Evolutionary conservation across 2,329 filamentous ascomycete genomes (phyloP), one percentile per base, ranked within the genome.

Genomic region (Botrytis pseudocinerea): DNA sequence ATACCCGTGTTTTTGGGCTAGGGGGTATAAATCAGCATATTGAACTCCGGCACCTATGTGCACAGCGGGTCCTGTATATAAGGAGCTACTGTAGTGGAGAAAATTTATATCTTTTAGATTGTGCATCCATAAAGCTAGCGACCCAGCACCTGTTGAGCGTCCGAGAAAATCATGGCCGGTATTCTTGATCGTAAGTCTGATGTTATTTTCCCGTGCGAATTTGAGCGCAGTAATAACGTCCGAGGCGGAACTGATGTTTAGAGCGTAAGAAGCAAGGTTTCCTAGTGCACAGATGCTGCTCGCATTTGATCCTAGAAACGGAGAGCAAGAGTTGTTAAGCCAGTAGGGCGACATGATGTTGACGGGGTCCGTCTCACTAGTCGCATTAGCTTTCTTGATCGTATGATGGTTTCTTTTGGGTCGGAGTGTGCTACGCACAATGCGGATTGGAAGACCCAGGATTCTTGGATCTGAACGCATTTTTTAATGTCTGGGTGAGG

Each of bases 111-210:
- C 85, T 44, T n/a, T 51, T 51, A 86, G 78, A 69, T 84, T 77
- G 75, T 85, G 84, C 6, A 83, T 85, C 85, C 84, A 86, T 73
- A 86, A 79, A 72, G 12, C 38, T 82, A 86, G 77, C 0, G 83
- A 82, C 8, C 84, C 84, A 0, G 82, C 80, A 40, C 85, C 85
- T 4, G 82, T 82, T 0, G 84, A 85, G 70, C 83, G 83, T n/a
- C 85, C 85, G n/a, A 81, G 81, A 73, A 83, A 86, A 76, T 83
- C 83, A 74, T 85, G 83, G 4, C 84, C 83, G 2, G 83, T 85
- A 73, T 84, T 85, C 75, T 82, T 83, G 64, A 82, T 78, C 1
- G 78, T 79, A 10, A 81, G 72, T 9, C 79, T 80, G 32, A 82
- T 76, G 20, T 77, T 78, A 1, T 76, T 73, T 40, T 80, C 76